phyloP scores from a whole-genome alignment of 352 stramenopile genomes.

The Chrysophaeum taylorii region DNA sequence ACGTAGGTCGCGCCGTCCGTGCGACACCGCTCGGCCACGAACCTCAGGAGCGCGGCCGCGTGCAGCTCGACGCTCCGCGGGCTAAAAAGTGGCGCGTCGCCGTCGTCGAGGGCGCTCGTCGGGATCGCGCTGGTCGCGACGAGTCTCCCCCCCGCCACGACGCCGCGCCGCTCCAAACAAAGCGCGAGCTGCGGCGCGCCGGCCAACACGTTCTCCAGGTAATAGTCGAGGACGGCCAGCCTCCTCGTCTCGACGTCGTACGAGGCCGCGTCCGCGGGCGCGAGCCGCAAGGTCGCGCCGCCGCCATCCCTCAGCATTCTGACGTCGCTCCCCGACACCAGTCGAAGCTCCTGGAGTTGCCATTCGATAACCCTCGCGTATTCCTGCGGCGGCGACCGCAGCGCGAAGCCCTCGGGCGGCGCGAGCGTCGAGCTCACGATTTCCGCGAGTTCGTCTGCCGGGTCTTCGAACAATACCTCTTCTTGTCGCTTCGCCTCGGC shows the following conservation, averaged over 20 bases:
- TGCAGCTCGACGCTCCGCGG: not conserved
- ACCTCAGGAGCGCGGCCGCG: not conserved
- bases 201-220: not conserved
- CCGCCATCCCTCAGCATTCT: not conserved
- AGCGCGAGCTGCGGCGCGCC: not conserved
- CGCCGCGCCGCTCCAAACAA: not conserved
- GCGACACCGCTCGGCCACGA: not conserved
- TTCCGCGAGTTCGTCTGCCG: too few species aligned
- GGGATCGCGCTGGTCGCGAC: not conserved
- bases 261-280: not conserved
- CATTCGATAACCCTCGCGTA: not conserved
- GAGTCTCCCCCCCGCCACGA: not conserved
- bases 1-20: constrained; percentile 1
- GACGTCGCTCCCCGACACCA: constrained; percentile 1
- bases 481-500: too few species aligned
- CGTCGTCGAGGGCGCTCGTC: not conserved
- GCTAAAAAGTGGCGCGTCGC: too few species aligned
- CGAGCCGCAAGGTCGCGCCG: not conserved
- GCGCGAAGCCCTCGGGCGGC: too few species aligned
- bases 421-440: too few species aligned
- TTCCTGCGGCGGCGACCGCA: not conserved
- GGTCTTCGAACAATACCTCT: too few species aligned
- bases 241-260: not conserved
- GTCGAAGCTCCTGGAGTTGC: not conserved
- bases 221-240: not conserved